Evolutionary conservation across 768 basidiomycete genomes (phyloP).

Genomic region (Strobilomyces confusus): DNA sequence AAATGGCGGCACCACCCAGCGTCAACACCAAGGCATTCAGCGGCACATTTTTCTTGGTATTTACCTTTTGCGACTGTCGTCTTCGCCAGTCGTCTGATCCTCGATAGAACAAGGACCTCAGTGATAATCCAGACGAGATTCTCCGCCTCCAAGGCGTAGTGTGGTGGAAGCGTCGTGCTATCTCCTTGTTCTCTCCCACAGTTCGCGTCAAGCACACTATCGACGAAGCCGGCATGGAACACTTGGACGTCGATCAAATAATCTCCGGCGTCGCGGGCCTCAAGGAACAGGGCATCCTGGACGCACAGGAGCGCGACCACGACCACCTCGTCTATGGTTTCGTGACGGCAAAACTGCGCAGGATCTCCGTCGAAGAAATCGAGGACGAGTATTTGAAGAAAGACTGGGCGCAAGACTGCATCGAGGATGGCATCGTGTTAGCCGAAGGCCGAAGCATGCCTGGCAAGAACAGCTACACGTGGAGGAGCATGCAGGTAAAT

Average conservation of each 20-base stretch:
- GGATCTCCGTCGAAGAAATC: neutral
- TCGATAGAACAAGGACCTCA: slow-evolving; percentile 62
- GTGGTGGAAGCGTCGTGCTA: slow-evolving; percentile 67
- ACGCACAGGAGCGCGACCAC: slow-evolving; percentile 47
- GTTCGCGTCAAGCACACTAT: slow-evolving; percentile 56
- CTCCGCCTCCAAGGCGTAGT: slow-evolving; percentile 66
- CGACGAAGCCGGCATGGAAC: slow-evolving; percentile 56
- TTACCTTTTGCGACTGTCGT: neutral
- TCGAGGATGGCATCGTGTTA: neutral
- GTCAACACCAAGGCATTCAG: slow-evolving; percentile 57
- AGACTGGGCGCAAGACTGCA: neutral
- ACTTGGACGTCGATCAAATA: slow-evolving; percentile 62
- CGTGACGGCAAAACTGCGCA: slow-evolving; percentile 25
- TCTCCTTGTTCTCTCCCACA: slow-evolving; percentile 52
- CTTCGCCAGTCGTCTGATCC: neutral
- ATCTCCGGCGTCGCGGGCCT: slow-evolving; percentile 51
- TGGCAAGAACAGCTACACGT: neutral
- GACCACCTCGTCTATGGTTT: slow-evolving; percentile 59
- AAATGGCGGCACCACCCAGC: slow-evolving; percentile 62
- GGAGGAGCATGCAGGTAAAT: slow-evolving; percentile 49
- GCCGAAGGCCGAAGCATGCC: neutral
- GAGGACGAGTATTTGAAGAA: neutral
- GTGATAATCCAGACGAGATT: slow-evolving; percentile 58
- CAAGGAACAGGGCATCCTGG: slow-evolving; percentile 49
- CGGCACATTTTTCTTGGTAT: slow-evolving; percentile 62